Conservation (phyloP, 805 yeast genomes). For the Lipomyces kockii region DNA sequence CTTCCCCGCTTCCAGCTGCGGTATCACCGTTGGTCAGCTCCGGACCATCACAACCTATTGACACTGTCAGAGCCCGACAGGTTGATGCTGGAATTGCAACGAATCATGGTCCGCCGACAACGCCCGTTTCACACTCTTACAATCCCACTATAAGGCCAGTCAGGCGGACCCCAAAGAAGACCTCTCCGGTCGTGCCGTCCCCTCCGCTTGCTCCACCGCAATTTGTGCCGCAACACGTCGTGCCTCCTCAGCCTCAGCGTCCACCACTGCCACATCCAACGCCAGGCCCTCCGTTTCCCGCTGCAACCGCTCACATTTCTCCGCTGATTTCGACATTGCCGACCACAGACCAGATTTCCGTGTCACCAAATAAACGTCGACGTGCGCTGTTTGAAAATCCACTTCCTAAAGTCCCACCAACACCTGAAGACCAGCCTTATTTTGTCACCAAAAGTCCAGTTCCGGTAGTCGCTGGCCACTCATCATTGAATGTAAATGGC, state of each 20-base stretch:
- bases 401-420: background rate
- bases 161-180: background rate
- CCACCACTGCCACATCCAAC: background rate
- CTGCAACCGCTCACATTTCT: background rate
- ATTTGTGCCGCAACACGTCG: background rate
- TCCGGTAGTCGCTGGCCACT: background rate
- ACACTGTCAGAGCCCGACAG: background rate
- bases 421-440: conserved; percentile 2
- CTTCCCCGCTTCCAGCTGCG: background rate
- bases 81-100: background rate
- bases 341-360: background rate
- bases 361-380: conserved; percentile 12
- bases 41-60: background rate
- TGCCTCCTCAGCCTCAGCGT: background rate
- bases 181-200: background rate
- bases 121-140: background rate
- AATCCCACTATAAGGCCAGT: background rate
- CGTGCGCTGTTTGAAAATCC: conserved; percentile 17
- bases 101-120: background rate
- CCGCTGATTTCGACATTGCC: background rate
- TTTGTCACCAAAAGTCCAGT: background rate
- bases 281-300: background rate
- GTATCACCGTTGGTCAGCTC: background rate
- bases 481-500: conserved; percentile 18
- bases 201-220: background rate